Evolutionary conservation across 2,329 filamentous ascomycete genomes (phyloP), one percentile per base, ranked within the genome.

Genomic region (Penicillium sp.): DNA sequence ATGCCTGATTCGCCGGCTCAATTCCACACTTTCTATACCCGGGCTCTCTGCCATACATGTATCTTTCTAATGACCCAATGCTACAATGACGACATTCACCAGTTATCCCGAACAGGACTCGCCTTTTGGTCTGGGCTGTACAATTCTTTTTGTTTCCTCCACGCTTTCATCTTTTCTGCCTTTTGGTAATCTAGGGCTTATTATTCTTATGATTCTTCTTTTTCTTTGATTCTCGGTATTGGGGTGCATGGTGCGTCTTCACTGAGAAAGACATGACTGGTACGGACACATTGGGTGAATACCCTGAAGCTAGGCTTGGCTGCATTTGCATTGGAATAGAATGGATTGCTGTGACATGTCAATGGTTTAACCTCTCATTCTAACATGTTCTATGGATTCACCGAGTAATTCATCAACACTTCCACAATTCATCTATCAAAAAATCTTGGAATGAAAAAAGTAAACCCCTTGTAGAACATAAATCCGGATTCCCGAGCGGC

Each of bases 401-500:
- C 25, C 3, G 7, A 7, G 4, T 4, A 4, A 4, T 26, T 26
- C 25, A 26, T 4, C 3, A 26, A 26, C 25, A 4, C 25, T 26
- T 26, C 4, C 25, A 26, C 25, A 26, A 26, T 19, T 19, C 19
- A 19, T 19, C 19, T 19, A 19, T 19, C 19, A 19, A 19, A 19
- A 29, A 29, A 7, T 29, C 1, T 3, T 29, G 10, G 27, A 9
- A 29, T 29, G 1, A 29, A 29, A 31, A 31, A 14, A 13, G 29
- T 5, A 31, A 14, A 14, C 29, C 29, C 29, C 29, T 4, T 31
- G 27, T 11, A 29, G 3, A 29, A 31, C 11, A 21, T 14, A 27
- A 46, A 50, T 49, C 59, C 57, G 54, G 57, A 59, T 31, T 35
- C n/a, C 61, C 51, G 62, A 46, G 65, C 67, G 66, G 67, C 19